Percentiles rank a stretch among this genome's conserved stretches.
Conservation (phyloP, 1,284 basidiomycete species). For the Hymenochaete sp. region DNA sequence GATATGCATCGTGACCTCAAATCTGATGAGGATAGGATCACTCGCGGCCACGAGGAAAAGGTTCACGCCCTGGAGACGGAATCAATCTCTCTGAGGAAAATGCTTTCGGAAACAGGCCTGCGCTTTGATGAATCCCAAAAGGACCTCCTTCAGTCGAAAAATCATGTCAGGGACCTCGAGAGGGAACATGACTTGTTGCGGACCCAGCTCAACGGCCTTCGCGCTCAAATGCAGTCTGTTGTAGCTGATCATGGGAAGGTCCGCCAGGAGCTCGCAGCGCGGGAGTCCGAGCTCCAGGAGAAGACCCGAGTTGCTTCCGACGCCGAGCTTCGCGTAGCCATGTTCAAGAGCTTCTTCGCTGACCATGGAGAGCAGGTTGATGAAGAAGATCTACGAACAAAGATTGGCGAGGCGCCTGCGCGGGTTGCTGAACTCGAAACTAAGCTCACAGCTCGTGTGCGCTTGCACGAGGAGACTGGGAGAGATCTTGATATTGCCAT, state of each 20-base stretch:
- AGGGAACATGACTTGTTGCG: constrained; percentile 62
- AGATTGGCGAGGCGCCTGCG: constrained; percentile 39
- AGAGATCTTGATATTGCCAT: constrained; percentile 57
- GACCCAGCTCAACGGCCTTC: constrained; percentile 71
- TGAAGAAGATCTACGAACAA: constrained; percentile 52
- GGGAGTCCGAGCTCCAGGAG: constrained; percentile 64
- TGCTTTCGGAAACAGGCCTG: constrained; percentile 71
- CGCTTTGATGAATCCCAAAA: constrained; percentile 61
- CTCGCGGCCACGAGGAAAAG: constrained; percentile 73
- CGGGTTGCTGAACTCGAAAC: constrained; percentile 65
- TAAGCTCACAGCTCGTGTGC: constrained; percentile 62
- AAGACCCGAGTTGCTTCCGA: constrained; percentile 65
- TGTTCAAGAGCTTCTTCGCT: constrained; percentile 80
- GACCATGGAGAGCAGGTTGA: constrained; percentile 81
- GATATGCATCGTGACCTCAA: constrained; percentile 75
- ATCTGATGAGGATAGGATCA: constrained; percentile 68
- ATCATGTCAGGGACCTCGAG: constrained; percentile 59
- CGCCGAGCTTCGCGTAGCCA: constrained; percentile 65
- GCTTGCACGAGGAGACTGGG: constrained; percentile 67
- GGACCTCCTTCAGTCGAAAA: constrained; percentile 66
- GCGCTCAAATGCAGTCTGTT: constrained; percentile 67
- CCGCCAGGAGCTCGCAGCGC: constrained; percentile 58
- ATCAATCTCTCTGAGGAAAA: constrained; percentile 58
- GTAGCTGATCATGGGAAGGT: constrained; percentile 67
- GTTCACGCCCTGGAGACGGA: constrained; percentile 75